A percentile compares a stretch with the other conserved stretches of the same genome.
Evolutionary conservation across 495 filamentous ascomycete species (phyloP).

Genomic region (Xanthoparmelia taractica): DNA sequence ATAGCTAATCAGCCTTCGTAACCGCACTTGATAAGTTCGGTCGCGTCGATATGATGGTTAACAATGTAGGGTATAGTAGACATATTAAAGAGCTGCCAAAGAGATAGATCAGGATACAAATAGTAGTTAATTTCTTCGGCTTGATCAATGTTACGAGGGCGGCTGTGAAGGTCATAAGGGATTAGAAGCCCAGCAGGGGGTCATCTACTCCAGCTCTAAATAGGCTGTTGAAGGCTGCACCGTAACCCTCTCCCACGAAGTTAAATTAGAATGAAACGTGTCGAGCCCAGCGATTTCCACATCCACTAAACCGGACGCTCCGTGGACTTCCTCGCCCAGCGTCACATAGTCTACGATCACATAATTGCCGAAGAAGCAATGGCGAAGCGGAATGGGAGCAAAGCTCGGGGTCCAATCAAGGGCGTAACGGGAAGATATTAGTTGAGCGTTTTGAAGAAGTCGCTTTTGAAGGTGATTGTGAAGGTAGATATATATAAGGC

Average conservation of each 20-base stretch:
- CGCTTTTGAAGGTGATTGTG: too few species aligned
- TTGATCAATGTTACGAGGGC: slow-evolving; percentile 33
- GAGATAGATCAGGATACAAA: slow-evolving; percentile 21
- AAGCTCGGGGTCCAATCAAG: slow-evolving; percentile 40
- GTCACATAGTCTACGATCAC: slow-evolving; percentile 38
- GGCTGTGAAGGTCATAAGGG: slow-evolving; percentile 38
- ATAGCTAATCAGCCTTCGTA: slow-evolving; percentile 28
- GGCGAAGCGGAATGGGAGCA: slow-evolving; percentile 33
- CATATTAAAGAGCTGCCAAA: slow-evolving; percentile 23
- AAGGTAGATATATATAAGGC: too few species aligned
- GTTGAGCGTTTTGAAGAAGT: too few species aligned
- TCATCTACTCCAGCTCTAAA: neutral
- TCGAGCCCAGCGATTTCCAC: neutral
- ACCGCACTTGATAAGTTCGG: slow-evolving; percentile 28
- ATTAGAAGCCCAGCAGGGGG: slow-evolving; percentile 34
- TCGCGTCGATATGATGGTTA: slow-evolving; percentile 35
- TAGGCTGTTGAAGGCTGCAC: too few species aligned
- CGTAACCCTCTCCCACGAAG: too few species aligned
- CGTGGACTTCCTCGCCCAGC: slow-evolving; percentile 21
- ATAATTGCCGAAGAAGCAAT: slow-evolving; percentile 35
- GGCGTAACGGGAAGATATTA: slow-evolving; percentile 41
- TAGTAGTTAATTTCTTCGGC: slow-evolving; percentile 28
- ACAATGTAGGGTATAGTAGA: slow-evolving; percentile 34
- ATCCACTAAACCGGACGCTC: neutral
- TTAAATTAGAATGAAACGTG: too few species aligned